Conservation (phyloP, 345 rosid species). For the Populus tremula region DNA sequence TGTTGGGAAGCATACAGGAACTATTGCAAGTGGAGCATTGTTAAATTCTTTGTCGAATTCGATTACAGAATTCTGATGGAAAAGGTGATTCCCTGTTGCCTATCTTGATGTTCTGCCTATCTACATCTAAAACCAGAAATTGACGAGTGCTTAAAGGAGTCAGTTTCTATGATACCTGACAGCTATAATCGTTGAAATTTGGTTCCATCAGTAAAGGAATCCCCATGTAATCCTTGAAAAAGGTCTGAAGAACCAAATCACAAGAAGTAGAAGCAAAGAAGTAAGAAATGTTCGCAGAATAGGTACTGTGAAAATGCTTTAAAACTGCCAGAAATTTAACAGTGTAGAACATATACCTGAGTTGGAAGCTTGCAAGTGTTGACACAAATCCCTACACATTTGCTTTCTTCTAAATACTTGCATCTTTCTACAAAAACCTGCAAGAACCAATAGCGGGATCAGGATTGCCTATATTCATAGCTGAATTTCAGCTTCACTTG, state of each 20-base stretch:
- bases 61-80: neutral
- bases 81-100: neutral
- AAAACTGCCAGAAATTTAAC: neutral
- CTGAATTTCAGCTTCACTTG: too few species aligned
- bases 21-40: too few species aligned
- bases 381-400: slow-evolving; percentile 76
- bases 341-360: slow-evolving; percentile 49
- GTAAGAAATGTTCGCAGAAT: neutral
- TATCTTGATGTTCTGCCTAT: neutral
- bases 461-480: too few species aligned
- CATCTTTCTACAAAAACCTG: slow-evolving; percentile 92
- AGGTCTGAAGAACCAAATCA: slow-evolving; percentile 40
- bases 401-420: slow-evolving; percentile 89
- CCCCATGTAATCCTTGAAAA: slow-evolving; percentile 83
- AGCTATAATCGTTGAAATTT: slow-evolving; percentile 78
- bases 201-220: slow-evolving; percentile 88
- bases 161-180: slow-evolving; percentile 49
- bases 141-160: neutral
- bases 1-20: too few species aligned
- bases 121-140: neutral
- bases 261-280: neutral
- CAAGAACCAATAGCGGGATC: neutral
- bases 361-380: slow-evolving; percentile 93
- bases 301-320: neutral
- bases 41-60: too few species aligned